Conservation (phyloP, 1,284 basidiomycete genomes). For the Mycena sp. region DNA sequence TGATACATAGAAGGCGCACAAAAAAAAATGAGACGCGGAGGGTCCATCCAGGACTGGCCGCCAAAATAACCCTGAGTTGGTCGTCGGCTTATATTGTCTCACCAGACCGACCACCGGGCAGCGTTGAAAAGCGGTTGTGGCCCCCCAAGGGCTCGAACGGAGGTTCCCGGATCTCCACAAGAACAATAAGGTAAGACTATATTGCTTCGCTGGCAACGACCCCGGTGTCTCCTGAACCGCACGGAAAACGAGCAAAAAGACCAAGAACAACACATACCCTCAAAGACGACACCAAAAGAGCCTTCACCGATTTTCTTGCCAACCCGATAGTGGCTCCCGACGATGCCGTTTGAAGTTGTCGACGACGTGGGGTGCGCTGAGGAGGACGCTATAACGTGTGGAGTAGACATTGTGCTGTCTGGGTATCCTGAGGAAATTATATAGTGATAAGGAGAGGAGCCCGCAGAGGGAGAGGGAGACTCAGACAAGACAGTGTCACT, state of each 20-base stretch:
- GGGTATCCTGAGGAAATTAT: constrained; percentile 22
- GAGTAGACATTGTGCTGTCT: constrained; percentile 50
- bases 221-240: not conserved
- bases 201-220: not conserved
- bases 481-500: too few species aligned
- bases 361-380: constrained; percentile 68
- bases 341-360: constrained; percentile 70
- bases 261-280: constrained; percentile 56
- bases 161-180: not conserved
- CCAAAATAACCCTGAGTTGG: too few species aligned
- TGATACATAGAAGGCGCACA: too few species aligned
- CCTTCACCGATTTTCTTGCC: constrained; percentile 92
- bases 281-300: constrained; percentile 85
- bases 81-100: too few species aligned
- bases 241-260: constrained; percentile 9
- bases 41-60: too few species aligned
- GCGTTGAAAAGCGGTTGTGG: not conserved
- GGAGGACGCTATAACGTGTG: constrained; percentile 80
- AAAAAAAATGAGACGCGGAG: too few species aligned
- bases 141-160: not conserved
- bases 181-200: not conserved
- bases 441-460: constrained; percentile 13
- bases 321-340: constrained; percentile 80
- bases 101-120: not conserved
- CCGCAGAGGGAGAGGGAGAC: not conserved